These are phyloP conservation scores for Acacia pycnantha DNA, from an alignment of 331 rosid species.

Conservation along the genomic window DNA sequence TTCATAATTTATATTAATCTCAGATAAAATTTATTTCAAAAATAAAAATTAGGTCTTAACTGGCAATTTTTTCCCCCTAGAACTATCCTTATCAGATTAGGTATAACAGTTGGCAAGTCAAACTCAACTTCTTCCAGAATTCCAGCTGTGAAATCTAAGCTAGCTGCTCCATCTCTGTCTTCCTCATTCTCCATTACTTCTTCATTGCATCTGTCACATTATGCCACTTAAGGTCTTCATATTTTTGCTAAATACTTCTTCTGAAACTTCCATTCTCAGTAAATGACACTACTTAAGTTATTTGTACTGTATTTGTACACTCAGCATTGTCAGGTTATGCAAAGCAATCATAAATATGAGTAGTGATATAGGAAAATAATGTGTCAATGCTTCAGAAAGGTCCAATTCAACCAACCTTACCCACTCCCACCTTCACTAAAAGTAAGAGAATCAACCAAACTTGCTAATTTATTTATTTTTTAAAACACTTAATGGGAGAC, in stretches of 20 bases:
- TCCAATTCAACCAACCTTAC: conserved; percentile 47
- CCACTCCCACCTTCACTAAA: conserved; percentile 50
- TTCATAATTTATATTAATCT: neutral
- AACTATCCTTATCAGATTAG: neutral
- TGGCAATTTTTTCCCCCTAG: neutral
- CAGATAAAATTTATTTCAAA: neutral
- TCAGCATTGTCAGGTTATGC: neutral
- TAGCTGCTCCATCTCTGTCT: conserved; percentile 18
- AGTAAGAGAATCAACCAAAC: conserved; percentile 51
- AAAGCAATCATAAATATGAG: conserved; percentile 2
- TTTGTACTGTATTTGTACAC: neutral
- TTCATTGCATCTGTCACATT: neutral
- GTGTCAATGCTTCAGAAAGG: conserved; percentile 10
- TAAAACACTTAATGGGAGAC: neutral
- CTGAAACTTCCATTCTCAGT: neutral
- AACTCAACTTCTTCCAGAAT: neutral
- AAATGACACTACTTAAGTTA: neutral
- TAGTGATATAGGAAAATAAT: neutral
- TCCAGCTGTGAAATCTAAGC: neutral
- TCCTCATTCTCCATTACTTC: neutral
- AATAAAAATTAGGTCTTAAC: neutral
- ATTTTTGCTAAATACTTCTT: neutral
- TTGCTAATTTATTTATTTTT: neutral
- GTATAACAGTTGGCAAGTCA: neutral
- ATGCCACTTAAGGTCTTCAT: neutral